These are phyloP conservation scores for Annulohypoxylon bovei DNA, from an alignment of 495 filamentous ascomycete genomes.

Conservation along the genomic window DNA sequence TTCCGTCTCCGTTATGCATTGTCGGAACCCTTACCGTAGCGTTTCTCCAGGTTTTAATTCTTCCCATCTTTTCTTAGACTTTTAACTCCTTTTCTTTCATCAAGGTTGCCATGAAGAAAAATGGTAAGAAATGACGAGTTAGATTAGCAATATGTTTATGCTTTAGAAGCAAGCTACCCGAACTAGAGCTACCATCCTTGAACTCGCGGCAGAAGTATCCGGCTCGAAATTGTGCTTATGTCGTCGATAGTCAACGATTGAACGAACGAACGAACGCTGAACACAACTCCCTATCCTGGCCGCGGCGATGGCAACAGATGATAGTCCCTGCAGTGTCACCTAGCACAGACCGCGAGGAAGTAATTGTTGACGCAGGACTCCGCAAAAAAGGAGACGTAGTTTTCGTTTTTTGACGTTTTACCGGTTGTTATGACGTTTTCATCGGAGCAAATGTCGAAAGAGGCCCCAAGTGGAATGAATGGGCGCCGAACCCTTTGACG, in stretches of 20 bases:
- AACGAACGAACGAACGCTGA: constrained; percentile 29
- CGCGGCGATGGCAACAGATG: constrained; percentile 27
- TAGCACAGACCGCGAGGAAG: constrained; percentile 16
- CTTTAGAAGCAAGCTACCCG: not conserved
- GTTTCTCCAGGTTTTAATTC: constrained; percentile 1
- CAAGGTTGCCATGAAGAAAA: constrained; percentile 18
- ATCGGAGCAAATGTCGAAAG: constrained; percentile 40
- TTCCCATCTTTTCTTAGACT: not conserved
- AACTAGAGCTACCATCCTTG: constrained; percentile 24
- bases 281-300: constrained; percentile 44
- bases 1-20: constrained; percentile 18
- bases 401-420: constrained; percentile 33
- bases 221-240: constrained; percentile 27
- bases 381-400: constrained; percentile 35
- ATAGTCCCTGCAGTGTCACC: constrained; percentile 43
- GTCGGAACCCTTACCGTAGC: constrained; percentile 23
- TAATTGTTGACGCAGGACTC: constrained; percentile 30
- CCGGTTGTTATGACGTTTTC: constrained; percentile 40
- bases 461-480: constrained; percentile 21
- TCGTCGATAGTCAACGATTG: constrained; percentile 1
- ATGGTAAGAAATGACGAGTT: constrained; percentile 6
- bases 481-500: constrained; percentile 1
- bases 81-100: constrained; percentile 8
- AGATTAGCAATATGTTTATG: constrained; percentile 4
- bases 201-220: constrained; percentile 32